Evolutionary conservation across 441 rosid genomes (phyloP).

Genomic region (Pelargonium australe): DNA sequence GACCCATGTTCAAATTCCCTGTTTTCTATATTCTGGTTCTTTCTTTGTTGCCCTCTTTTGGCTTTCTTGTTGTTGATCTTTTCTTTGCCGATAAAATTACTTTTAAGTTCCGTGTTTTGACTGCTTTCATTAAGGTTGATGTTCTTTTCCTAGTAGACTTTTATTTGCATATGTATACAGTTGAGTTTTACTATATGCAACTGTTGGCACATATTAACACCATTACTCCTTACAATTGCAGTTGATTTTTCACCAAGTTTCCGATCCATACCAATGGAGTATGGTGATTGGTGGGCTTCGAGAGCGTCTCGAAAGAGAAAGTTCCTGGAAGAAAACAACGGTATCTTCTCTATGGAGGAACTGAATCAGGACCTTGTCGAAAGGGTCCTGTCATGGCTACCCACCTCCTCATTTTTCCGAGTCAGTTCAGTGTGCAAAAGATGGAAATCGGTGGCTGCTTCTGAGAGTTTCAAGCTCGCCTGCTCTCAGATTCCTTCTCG

Average conservation of each 20-base stretch:
- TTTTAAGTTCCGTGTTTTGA: not conserved
- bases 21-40: no score
- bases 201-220: not conserved
- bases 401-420: conserved; percentile 58
- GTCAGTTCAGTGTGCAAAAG: conserved; percentile 71
- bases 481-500: conserved; percentile 59
- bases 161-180: no score
- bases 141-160: no score
- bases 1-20: not conserved
- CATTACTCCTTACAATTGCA: conserved; percentile 17
- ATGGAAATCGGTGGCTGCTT: conserved; percentile 57
- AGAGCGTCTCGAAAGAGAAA: conserved; percentile 49
- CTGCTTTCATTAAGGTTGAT: not conserved
- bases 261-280: conserved; percentile 31
- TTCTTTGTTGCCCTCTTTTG: not conserved
- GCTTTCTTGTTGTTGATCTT: not conserved
- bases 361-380: conserved; percentile 74
- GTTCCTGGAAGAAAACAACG: conserved; percentile 27
- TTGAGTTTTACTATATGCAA: no score
- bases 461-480: conserved; percentile 67
- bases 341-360: conserved; percentile 46
- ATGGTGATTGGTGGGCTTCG: conserved; percentile 19
- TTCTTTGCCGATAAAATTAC: not conserved
- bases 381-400: conserved; percentile 76
- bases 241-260: conserved; percentile 16